A percentile compares a stretch with the other conserved stretches of the same genome.
These are phyloP conservation scores for Nannochloropsis salina DNA, from an alignment of 108 stramenopile species.

Conservation along the genomic window DNA sequence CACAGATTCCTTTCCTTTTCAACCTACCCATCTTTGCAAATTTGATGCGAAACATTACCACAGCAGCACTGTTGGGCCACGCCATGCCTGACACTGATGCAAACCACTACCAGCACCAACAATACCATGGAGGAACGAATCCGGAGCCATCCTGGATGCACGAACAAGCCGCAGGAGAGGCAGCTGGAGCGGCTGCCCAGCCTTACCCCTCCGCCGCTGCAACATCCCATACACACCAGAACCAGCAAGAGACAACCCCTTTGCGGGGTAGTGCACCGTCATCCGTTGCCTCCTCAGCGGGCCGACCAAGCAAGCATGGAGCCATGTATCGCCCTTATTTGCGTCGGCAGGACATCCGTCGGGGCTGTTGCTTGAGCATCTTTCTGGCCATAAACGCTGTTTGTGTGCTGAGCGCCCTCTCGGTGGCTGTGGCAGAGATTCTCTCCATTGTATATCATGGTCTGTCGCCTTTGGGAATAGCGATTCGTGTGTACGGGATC, in stretches of 20 bases:
- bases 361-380: constrained; percentile 1
- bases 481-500: background rate
- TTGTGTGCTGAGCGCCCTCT: constrained; percentile 11
- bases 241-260: background rate
- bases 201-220: background rate
- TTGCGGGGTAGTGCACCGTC: background rate
- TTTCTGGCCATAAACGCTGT: constrained; percentile 13
- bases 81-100: background rate
- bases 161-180: background rate
- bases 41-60: no score
- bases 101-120: background rate
- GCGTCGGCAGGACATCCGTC: background rate
- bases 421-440: background rate
- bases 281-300: background rate
- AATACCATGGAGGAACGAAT: no score
- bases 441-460: background rate
- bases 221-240: background rate
- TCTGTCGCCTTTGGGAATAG: background rate
- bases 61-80: no score
- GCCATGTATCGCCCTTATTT: constrained; percentile 14
- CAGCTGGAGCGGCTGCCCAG: background rate
- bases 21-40: no score
- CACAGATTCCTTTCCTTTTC: no score
- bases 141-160: background rate
- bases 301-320: background rate